Percentiles rank a stretch among this genome's conserved stretches.
Conservation (phyloP, 2,329 filamentous ascomycete species). For the Drechslerella dactyloides region DNA sequence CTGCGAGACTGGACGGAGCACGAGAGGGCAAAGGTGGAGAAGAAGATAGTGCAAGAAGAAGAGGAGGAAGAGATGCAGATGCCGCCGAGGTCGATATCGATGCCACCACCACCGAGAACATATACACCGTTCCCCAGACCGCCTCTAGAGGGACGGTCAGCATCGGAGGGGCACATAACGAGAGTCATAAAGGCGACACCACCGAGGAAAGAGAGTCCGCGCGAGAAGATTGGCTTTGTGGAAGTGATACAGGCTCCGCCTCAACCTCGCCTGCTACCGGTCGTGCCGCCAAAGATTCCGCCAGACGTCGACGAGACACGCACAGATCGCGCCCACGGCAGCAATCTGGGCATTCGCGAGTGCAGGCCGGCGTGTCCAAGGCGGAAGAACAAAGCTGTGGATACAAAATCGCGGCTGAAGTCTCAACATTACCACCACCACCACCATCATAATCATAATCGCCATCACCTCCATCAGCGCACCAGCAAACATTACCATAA, state of each 20-base stretch:
- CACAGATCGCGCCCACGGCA: too few species aligned
- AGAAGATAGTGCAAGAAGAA: conserved; percentile 8
- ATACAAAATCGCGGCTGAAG: neutral
- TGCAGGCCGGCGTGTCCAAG: neutral
- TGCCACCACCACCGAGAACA: neutral
- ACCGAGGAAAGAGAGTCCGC: neutral
- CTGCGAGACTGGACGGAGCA: conserved; percentile 45
- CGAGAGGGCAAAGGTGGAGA: conserved; percentile 9
- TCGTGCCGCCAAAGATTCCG: conserved; percentile 18
- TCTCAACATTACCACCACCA: conserved; percentile 3
- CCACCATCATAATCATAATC: conserved; percentile 5
- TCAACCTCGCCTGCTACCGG: neutral
- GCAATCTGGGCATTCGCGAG: too few species aligned
- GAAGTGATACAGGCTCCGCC: neutral
- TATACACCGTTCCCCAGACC: neutral
- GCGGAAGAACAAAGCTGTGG: conserved; percentile 1
- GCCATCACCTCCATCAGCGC: neutral
- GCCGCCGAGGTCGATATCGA: neutral
- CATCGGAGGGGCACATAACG: too few species aligned
- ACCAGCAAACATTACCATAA: neutral
- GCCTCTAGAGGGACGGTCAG: too few species aligned
- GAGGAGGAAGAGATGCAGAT: neutral
- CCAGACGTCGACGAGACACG: conserved; percentile 2
- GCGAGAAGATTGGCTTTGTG: neutral
- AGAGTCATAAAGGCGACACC: conserved; percentile 11